These are phyloP conservation scores for Daldinia sp. DNA, from an alignment of 2,329 filamentous ascomycete species.

Conservation along the genomic window DNA sequence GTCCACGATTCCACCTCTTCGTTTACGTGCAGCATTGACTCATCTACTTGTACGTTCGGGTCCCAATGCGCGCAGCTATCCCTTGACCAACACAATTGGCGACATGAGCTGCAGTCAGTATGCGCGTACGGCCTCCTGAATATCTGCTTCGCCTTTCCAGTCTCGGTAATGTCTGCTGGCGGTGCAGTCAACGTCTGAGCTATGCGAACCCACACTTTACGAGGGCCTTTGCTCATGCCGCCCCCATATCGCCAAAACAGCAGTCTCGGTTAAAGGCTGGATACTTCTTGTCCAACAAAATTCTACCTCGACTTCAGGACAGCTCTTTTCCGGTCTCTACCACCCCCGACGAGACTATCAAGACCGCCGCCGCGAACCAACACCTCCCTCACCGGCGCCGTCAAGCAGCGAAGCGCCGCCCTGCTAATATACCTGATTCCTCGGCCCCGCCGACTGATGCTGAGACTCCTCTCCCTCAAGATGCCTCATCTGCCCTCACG, in stretches of 20 bases:
- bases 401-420: conserved; percentile 39
- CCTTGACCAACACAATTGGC: conserved; percentile 27
- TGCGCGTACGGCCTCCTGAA: conserved; percentile 46
- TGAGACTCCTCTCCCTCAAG: conserved; percentile 52
- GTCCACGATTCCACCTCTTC: background rate
- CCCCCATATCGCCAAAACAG: conserved; percentile 23
- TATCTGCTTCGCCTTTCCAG: conserved; percentile 40
- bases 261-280: conserved; percentile 39
- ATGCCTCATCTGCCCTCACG: conserved; percentile 65
- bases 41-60: background rate
- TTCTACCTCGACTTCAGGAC: conserved; percentile 21
- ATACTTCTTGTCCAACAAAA: conserved; percentile 45
- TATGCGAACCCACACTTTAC: conserved; percentile 14
- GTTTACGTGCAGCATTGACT: background rate
- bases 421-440: background rate
- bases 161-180: conserved; percentile 44
- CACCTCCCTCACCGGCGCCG: conserved; percentile 43
- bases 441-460: conserved; percentile 8
- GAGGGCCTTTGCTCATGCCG: conserved; percentile 10
- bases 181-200: conserved; percentile 40
- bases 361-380: conserved; percentile 20
- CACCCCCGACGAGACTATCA: background rate
- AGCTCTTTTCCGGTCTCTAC: conserved; percentile 1
- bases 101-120: conserved; percentile 45
- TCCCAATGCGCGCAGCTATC: conserved; percentile 11